Base-by-base conservation (phyloP, 768 basidiomycete genomes). In the Podaxis sp. region DNA sequence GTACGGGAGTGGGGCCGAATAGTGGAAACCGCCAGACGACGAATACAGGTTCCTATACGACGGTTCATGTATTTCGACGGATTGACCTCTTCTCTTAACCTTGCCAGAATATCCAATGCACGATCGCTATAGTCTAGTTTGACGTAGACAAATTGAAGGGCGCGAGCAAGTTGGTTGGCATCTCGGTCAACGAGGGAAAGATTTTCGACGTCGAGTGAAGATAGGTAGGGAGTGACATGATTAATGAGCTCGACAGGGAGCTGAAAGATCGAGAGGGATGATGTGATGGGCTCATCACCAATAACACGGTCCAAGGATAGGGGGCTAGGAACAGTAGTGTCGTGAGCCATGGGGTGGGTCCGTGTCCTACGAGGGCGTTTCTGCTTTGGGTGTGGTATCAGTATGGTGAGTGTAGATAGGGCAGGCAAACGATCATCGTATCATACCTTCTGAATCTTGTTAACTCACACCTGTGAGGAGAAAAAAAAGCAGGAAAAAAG, bases 211-310 rank as follows among this genome's bases (percentile, higher is more conserved):
- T 74, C 74, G 7, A 53, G 27, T 8, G 58, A 57, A 4, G 69
- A 66, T 6, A 75, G 66, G 55, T 72, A 69, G 5, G 67, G 66
- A 4, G 67, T 65, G 33, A 74, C 54, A 19, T 70, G 68, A 19
- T 57, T 46, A 22, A 73, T 66, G 13, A 75, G 59, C 50, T 75
- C 74, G 24, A 72, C 55, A 3, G 74, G 74, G 12, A 75, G 65
- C 27, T 52, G 66, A 57, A 73, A 71, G 11, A 73, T 40, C 0
- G 71, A 71, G 22, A 72, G 67, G 2, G 60, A 22, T 1, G 73
- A 73, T 6, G 66, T 63, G 4, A 65, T 37, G 11, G 64, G 24
- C 38, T 66, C 65, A 5, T 65, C 68, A 9, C 29, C 25, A 25
- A 68, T 58, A 43, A 69, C 72, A 43, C 70, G 65, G 58, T 72